These are phyloP conservation scores for Mortierella polycephala DNA, from an alignment of 371 early-diverging fungal genomes.

Conservation along the genomic window DNA sequence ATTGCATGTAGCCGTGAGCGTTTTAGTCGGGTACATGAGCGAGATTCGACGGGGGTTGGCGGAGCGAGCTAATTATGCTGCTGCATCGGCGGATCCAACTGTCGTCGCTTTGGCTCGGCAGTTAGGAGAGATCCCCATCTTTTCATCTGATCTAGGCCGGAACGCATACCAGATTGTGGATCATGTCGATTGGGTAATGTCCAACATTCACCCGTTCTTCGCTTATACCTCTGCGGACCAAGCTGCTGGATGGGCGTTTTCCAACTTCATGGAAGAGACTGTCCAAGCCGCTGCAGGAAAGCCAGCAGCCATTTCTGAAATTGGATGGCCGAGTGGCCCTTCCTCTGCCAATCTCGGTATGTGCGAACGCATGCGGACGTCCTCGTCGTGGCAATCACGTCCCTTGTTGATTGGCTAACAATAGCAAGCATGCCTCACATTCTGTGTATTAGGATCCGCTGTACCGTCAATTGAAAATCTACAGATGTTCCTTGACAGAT, in stretches of 20 bases:
- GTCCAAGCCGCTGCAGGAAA: slow-evolving; percentile 54
- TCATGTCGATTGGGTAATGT: slow-evolving; percentile 58
- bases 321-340: slow-evolving; percentile 68
- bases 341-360: slow-evolving; percentile 43
- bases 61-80: slow-evolving; percentile 31
- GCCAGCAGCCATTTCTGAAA: slow-evolving; percentile 64
- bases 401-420: neutral
- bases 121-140: slow-evolving; percentile 45
- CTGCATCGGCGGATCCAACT: slow-evolving; percentile 55
- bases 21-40: slow-evolving; percentile 41
- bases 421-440: too few species aligned
- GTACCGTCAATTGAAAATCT: slow-evolving; percentile 62
- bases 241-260: slow-evolving; percentile 56
- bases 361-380: neutral
- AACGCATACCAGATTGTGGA: slow-evolving; percentile 56
- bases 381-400: too few species aligned
- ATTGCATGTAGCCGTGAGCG: slow-evolving; percentile 48
- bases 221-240: slow-evolving; percentile 42
- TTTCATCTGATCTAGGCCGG: slow-evolving; percentile 55
- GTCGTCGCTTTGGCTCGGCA: slow-evolving; percentile 55
- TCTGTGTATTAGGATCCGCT: slow-evolving; percentile 30
- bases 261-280: slow-evolving; percentile 48
- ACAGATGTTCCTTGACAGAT: slow-evolving; percentile 56
- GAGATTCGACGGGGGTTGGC: slow-evolving; percentile 40
- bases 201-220: slow-evolving; percentile 72